Base-by-base conservation (phyloP, 1,139 yeast species). In the Nadsonia commutata region DNA sequence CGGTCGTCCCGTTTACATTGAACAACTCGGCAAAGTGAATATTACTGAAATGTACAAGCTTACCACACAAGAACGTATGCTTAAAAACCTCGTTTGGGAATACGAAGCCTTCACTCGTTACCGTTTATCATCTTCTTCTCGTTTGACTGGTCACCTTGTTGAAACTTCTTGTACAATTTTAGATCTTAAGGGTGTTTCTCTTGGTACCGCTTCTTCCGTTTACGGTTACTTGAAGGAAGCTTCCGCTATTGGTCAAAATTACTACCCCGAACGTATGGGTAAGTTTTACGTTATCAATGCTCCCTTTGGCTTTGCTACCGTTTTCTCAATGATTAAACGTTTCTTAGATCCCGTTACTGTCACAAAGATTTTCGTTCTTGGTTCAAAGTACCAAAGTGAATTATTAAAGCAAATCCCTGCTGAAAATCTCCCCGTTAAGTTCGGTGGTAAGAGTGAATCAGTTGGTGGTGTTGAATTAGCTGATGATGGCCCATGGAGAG, bases 231-330 rank as follows among this genome's bases (percentile, higher is more conserved):
- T 90, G 45, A 77, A 80, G 60, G 95, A 86, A 64, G 96, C 98
- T 21, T 83, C 95, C 18, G 69, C 74, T 56, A 85, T 90, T 58
- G 96, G 97, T 50, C 98, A 90, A 68, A 85, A 90, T 69, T 90
- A 82, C 65, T 90, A 90, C 63, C 98, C 98, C n/a, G 98, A 90
- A 70, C 81, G 98, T 66, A 88, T 90, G 97, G 97, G 98, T 57
- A 86, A 85, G 65, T 90, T 90, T 61, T 90, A 85, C 67, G 70
- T 88, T 57, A 84, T 90, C 66, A 90, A 90, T 61, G 95, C 98
- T 2, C 98, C 98, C 49, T 90, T 86, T 62, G 98, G 98, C 3
- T 90, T 90, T 66, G 78, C 95, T 36, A 80, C 96, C 40, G 97
- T 94, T 36, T 90, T 90, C 72, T 76, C 76, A 60, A 62, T 88